Conservation (phyloP, 306 rosid species). For the Medicago ruthenica region DNA sequence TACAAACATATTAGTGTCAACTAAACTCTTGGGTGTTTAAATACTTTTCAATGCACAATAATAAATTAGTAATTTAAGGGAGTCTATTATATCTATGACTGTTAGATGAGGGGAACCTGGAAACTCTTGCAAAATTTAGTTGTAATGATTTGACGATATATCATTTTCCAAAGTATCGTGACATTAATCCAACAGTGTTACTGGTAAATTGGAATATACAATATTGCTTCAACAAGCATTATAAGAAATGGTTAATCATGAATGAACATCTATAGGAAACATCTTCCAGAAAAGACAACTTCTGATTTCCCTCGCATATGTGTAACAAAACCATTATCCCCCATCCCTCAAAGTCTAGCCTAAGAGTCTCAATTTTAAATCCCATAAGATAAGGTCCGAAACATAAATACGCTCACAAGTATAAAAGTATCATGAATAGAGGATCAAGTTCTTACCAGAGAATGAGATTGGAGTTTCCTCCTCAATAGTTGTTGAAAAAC, state of each 20-base stretch:
- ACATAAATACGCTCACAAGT: neutral
- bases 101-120: neutral
- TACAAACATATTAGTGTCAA: neutral
- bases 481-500: constrained; percentile 71
- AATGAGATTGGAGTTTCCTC: constrained; percentile 69
- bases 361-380: neutral
- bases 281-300: neutral
- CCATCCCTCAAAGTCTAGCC: constrained; percentile 8
- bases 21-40: neutral
- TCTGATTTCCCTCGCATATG: constrained; percentile 2
- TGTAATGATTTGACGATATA: neutral
- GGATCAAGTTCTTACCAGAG: constrained; percentile 55
- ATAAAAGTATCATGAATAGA: constrained; percentile 27
- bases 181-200: constrained; percentile 2
- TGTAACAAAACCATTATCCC: neutral
- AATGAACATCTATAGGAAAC: neutral
- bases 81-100: neutral
- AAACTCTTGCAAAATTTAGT: constrained; percentile 16
- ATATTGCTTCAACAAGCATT: neutral
- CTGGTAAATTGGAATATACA: constrained; percentile 2
- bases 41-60: neutral
- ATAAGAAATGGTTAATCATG: neutral
- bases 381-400: constrained; percentile 3
- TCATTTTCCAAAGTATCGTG: neutral
- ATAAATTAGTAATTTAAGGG: neutral